Base-by-base conservation (phyloP, 306 rosid species). In the Macrotyloma uniflorum region DNA sequence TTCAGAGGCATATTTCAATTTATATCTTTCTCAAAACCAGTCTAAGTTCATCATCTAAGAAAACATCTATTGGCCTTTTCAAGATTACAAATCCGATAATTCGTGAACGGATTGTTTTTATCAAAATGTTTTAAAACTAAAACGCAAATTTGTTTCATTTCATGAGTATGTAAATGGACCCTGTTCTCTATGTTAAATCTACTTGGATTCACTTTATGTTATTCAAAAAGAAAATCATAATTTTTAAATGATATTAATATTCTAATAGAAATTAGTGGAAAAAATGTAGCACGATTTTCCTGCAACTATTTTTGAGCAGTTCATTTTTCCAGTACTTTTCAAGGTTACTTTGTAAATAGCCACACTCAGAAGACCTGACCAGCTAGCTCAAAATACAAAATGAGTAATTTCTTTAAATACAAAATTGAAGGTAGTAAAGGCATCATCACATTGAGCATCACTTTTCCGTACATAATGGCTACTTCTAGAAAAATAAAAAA, bases 21-120 rank as follows among this genome's bases (percentile, higher is more conserved):
- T 78, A 19, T 78, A 54, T 70, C 20, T 55, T 54, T 67, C 35
- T 38, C 16, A 43, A 42, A 24, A 19, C 69, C 61, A 55, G 67
- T 53, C 13, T 53, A 53, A 11, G 43, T 38, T 53, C 68, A 18
- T 68, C 18, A 55, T 49, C 38, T 13, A 20, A 64, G 49, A 46
- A 47, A 36, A 13, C 53, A 20, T 30, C 33, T 32, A 36, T 54
- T 66, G 6, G 13, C 23, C 59, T 55, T 50, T 23, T 36, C 65
- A 54, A 55, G 55, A 68, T 33, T 28, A 14, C 5, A 59, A 38
- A 10, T 20, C 15, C 16, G 28, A 20, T 42, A 35, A 20, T 54
- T 28, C 19, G 38, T 40, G 26, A 51, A 51, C 26, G 15, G 11
- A 24, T 23, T 2, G 7, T 63, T 24, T 47, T 62, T 11, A 13